A percentile compares a stretch with the other conserved stretches of the same genome.
phyloP scores from a whole-genome alignment of 352 stramenopile genomes.

The Peronosclerospora sorghi region DNA sequence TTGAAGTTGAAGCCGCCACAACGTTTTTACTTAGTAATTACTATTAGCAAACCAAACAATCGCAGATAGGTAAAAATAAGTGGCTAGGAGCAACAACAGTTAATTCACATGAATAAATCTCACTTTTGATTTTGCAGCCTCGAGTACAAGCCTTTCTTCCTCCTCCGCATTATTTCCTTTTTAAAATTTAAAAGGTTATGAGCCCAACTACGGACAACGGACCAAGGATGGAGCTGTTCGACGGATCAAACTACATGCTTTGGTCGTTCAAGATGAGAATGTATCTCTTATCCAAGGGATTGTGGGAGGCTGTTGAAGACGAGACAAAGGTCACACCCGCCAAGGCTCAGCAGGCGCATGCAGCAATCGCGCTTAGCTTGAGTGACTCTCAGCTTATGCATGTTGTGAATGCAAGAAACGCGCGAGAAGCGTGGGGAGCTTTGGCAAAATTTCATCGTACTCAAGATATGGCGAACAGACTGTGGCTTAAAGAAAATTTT shows the following conservation, averaged over 20 bases:
- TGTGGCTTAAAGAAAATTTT: not conserved
- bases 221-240: too few relatives aligned
- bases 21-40: too few relatives aligned
- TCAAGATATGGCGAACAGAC: not conserved
- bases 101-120: too few relatives aligned
- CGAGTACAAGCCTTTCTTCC: too few relatives aligned
- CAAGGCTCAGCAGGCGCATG: not conserved
- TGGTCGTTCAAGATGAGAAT: not conserved
- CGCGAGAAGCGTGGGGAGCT: not conserved
- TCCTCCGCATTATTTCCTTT: too few relatives aligned
- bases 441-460: not conserved
- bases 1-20: too few relatives aligned
- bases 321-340: too few relatives aligned
- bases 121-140: too few relatives aligned
- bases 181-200: not conserved
- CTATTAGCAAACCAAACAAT: too few relatives aligned
- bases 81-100: too few relatives aligned
- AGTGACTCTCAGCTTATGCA: not conserved
- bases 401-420: not conserved
- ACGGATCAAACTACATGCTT: too few relatives aligned
- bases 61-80: too few relatives aligned
- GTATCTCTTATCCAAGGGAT: not conserved
- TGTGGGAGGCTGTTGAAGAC: not conserved
- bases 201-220: not conserved
- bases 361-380: not conserved